A percentile compares a stretch with the other conserved stretches of the same genome.
Conservation (phyloP, 1,284 basidiomycete genomes). For the Malassezia globosa region DNA sequence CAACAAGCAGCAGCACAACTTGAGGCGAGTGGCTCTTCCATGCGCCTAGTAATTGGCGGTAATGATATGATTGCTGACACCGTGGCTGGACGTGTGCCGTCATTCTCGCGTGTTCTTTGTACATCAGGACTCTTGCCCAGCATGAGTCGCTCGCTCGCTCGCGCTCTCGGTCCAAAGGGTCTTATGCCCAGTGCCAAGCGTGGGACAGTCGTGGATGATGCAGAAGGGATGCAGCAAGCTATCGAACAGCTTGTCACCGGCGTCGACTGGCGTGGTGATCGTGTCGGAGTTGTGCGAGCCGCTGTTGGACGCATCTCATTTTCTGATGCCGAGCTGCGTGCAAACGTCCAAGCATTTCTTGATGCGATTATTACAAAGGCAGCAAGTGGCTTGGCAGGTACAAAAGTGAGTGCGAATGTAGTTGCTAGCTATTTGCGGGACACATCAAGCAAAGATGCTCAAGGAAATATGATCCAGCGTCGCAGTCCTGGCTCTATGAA, state of each 20-base stretch:
- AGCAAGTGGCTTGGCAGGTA: conserved; percentile 18
- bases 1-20: conserved; percentile 14
- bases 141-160: conserved; percentile 62
- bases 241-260: conserved; percentile 69
- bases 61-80: conserved; percentile 38
- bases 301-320: conserved; percentile 54
- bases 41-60: conserved; percentile 31
- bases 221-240: conserved; percentile 52
- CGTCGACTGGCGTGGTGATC: conserved; percentile 86
- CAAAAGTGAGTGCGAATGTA: conserved; percentile 9
- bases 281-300: conserved; percentile 68
- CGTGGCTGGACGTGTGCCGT: conserved; percentile 28
- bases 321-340: conserved; percentile 61
- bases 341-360: conserved; percentile 69
- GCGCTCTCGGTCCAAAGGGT: conserved; percentile 81
- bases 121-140: conserved; percentile 67
- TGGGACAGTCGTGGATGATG: conserved; percentile 74
- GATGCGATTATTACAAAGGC: conserved; percentile 54
- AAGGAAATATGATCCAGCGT: background rate
- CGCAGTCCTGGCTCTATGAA: conserved; percentile 6
- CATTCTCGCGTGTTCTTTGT: conserved; percentile 63
- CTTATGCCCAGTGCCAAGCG: conserved; percentile 89
- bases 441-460: background rate
- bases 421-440: conserved; percentile 13
- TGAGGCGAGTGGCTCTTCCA: conserved; percentile 8